Conservation (phyloP, 805 yeast genomes). For the Myxozyma udenii region DNA sequence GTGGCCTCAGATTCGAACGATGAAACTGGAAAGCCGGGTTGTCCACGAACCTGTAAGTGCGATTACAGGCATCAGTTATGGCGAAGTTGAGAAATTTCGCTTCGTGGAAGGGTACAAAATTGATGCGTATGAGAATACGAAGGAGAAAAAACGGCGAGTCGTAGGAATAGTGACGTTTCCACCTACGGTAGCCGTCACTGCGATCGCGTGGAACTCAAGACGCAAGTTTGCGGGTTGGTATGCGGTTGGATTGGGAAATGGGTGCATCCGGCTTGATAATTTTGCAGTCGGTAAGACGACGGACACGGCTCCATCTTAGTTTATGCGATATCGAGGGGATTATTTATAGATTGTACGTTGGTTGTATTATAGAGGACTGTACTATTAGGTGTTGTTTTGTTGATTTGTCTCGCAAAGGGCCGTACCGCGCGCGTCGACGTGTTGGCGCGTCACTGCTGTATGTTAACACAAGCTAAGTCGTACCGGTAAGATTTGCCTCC, state of each 20-base stretch:
- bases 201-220: conserved; percentile 10
- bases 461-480: too few relatives aligned
- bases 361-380: too few relatives aligned
- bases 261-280: conserved; percentile 24
- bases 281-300: conserved; percentile 33
- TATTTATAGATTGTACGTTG: too few relatives aligned
- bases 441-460: too few relatives aligned
- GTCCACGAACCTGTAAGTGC: not conserved
- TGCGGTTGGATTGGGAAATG: conserved; percentile 25
- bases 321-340: too few relatives aligned
- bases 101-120: conserved; percentile 19
- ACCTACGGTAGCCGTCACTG: conserved; percentile 10
- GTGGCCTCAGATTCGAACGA: conserved; percentile 17
- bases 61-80: not conserved
- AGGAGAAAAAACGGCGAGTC: not conserved
- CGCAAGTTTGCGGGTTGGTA: conserved; percentile 17
- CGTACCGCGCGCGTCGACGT: too few relatives aligned
- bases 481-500: too few relatives aligned
- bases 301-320: too few relatives aligned
- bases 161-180: conserved; percentile 3
- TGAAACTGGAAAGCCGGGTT: conserved; percentile 3
- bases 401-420: too few relatives aligned
- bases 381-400: too few relatives aligned
- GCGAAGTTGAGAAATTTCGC: conserved; percentile 8
- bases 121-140: conserved; percentile 1